phyloP scores from a whole-genome alignment of 2,329 filamentous ascomycete species.

The Paraphoma sp. region DNA sequence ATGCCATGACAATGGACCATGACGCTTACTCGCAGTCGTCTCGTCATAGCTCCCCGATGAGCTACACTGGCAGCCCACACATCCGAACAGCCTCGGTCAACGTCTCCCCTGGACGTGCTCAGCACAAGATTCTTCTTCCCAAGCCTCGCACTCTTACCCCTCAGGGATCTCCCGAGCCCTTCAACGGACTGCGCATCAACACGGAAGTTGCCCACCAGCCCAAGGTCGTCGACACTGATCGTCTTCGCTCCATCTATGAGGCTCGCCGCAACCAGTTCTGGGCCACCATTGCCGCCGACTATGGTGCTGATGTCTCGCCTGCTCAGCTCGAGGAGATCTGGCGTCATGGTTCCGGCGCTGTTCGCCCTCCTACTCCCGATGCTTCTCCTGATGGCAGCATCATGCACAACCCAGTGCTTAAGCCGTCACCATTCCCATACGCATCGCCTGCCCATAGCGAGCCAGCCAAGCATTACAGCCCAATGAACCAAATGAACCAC shows the following conservation, averaged over 20 bases:
- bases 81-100: slow-evolving; percentile 42
- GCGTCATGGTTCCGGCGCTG: slow-evolving; percentile 46
- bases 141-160: slow-evolving; percentile 62
- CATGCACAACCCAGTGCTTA: slow-evolving; percentile 42
- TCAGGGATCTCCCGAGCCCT: slow-evolving; percentile 46
- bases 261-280: slow-evolving; percentile 75
- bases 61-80: slow-evolving; percentile 52
- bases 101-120: slow-evolving; percentile 63
- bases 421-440: slow-evolving; percentile 38
- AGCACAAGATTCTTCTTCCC: slow-evolving; percentile 63
- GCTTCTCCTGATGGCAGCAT: slow-evolving; percentile 48
- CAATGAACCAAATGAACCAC: slow-evolving; percentile 36
- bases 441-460: slow-evolving; percentile 38
- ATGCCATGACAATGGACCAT: slow-evolving; percentile 43
- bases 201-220: slow-evolving; percentile 54
- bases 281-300: slow-evolving; percentile 74
- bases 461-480: slow-evolving; percentile 40
- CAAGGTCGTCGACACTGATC: slow-evolving; percentile 66
- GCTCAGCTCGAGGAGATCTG: slow-evolving; percentile 74
- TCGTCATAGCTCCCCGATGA: slow-evolving; percentile 51
- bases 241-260: slow-evolving; percentile 74
- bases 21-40: slow-evolving; percentile 46
- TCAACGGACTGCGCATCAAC: slow-evolving; percentile 51
- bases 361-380: slow-evolving; percentile 48
- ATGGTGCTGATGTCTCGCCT: slow-evolving; percentile 68